Percentiles rank a stretch among this genome's conserved stretches.
phyloP scores from a whole-genome alignment of 345 rosid genomes.

The Camelina hispida region DNA sequence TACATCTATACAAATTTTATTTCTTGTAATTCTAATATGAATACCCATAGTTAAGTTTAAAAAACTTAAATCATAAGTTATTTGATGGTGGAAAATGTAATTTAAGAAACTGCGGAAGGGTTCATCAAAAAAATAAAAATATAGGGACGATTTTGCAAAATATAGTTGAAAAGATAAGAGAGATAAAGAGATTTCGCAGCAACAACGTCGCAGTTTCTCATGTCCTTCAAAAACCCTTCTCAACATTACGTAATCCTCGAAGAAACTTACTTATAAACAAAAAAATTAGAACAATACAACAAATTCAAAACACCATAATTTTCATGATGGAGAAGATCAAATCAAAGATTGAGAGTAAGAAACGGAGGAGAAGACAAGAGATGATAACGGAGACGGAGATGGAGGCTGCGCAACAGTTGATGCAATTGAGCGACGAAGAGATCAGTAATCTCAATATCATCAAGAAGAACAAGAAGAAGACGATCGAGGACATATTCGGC shows the following conservation, averaged over 20 bases:
- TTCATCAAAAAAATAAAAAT: not conserved
- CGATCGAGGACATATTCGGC: conserved; percentile 39
- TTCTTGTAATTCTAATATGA: too few relatives aligned
- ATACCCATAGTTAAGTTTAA: not conserved
- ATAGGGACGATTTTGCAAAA: conserved; percentile 6
- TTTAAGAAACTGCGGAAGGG: not conserved
- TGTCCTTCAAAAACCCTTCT: conserved; percentile 24
- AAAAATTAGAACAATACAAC: not conserved
- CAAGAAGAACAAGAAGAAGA: conserved; percentile 40
- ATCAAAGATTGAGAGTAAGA: conserved; percentile 4
- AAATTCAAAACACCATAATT: not conserved
- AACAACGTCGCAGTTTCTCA: conserved; percentile 41
- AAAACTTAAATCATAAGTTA: too few relatives aligned
- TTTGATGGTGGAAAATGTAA: not conserved
- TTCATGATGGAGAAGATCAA: conserved; percentile 24
- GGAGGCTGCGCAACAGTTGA: conserved; percentile 32
- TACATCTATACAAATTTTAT: not conserved
- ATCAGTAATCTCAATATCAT: not conserved
- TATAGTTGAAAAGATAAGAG: conserved; percentile 7
- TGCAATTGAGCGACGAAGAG: conserved; percentile 43
- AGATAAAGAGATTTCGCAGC: conserved; percentile 38
- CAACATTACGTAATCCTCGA: conserved; percentile 22
- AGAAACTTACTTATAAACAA: conserved; percentile 15
- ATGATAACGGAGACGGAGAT: conserved; percentile 25
- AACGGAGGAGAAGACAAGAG: conserved; percentile 31